Conservation (phyloP, 768 basidiomycete species). For the Naganishia antarctica region DNA sequence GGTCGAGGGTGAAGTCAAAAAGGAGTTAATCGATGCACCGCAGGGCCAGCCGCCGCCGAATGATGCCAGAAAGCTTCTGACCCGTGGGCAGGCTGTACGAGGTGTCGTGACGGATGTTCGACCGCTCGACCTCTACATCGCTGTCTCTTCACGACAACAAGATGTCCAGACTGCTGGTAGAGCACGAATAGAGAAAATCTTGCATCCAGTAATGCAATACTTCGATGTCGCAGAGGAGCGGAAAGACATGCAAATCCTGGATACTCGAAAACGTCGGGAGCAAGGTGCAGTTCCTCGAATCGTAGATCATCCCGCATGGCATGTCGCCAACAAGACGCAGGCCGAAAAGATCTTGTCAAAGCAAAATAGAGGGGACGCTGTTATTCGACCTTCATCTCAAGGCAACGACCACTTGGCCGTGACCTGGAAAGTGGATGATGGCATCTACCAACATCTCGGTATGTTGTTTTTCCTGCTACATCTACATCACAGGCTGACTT, state of each 20-base stretch:
- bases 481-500: background rate
- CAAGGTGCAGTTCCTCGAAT: conserved; percentile 73
- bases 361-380: conserved; percentile 90
- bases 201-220: conserved; percentile 29
- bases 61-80: conserved; percentile 44
- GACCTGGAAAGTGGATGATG: conserved; percentile 98
- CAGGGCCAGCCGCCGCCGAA: conserved; percentile 53
- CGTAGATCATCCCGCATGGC: conserved; percentile 97
- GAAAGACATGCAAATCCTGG: conserved; percentile 66
- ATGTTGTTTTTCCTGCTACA: conserved; percentile 40
- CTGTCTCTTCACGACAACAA: conserved; percentile 62
- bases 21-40: conserved; percentile 56
- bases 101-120: conserved; percentile 70
- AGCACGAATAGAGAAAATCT: conserved; percentile 53
- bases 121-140: conserved; percentile 63
- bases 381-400: conserved; percentile 92
- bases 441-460: conserved; percentile 95
- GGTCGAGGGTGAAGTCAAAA: conserved; percentile 69
- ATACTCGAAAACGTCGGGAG: conserved; percentile 78
- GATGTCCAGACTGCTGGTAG: conserved; percentile 49
- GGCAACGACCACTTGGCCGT: conserved; percentile 89
- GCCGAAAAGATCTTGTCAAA: conserved; percentile 84
- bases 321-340: conserved; percentile 82
- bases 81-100: conserved; percentile 66
- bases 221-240: conserved; percentile 52